Conservation (phyloP, 805 yeast genomes). For the Candida glaebosa region DNA sequence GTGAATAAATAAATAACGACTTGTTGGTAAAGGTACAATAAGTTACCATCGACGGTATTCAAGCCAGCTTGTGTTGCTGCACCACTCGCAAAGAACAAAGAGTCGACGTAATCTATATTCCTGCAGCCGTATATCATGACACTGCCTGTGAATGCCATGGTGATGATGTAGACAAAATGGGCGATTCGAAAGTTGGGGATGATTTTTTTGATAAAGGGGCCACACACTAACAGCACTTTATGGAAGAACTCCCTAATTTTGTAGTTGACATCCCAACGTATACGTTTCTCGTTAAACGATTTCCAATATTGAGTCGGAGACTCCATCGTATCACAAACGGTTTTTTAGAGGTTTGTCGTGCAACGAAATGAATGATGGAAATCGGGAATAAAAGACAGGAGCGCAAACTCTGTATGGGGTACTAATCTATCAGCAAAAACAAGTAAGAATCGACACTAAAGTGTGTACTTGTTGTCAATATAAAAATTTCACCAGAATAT, state of each 20-base stretch:
- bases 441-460: too few species aligned
- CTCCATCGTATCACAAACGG: background rate
- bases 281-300: conserved; percentile 8
- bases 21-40: conserved; percentile 73
- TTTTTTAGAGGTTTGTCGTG: too few species aligned
- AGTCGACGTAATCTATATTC: conserved; percentile 69
- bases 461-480: too few species aligned
- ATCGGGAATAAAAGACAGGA: too few species aligned
- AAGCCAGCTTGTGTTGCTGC: conserved; percentile 90
- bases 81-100: conserved; percentile 71
- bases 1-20: conserved; percentile 61
- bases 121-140: conserved; percentile 73
- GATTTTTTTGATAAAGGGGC: conserved; percentile 39
- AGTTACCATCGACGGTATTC: conserved; percentile 70
- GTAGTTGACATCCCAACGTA: conserved; percentile 15
- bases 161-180: conserved; percentile 69
- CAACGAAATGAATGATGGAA: too few species aligned
- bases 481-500: too few species aligned
- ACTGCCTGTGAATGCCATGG: conserved; percentile 62
- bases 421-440: too few species aligned
- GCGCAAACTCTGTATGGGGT: too few species aligned
- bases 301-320: background rate
- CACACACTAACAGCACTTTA: conserved; percentile 27
- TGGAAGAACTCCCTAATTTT: conserved; percentile 32
- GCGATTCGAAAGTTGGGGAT: conserved; percentile 59